Evolutionary conservation across 1,284 basidiomycete genomes (phyloP), one percentile per base, ranked within the genome.

Genomic region (Cutaneotrichosporon dermatis): DNA sequence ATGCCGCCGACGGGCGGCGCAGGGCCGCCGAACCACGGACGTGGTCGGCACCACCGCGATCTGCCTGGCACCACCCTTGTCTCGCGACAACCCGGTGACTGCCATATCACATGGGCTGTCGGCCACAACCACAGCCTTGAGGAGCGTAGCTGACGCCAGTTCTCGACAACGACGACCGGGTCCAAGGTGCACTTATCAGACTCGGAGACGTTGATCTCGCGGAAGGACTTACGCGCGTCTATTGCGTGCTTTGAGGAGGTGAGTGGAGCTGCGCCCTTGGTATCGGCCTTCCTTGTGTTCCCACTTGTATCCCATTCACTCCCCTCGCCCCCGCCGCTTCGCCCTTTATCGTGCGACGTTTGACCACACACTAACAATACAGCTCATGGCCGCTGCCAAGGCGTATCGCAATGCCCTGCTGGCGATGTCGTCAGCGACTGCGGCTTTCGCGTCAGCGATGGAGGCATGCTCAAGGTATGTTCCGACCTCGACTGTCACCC

Each of bases 401-500:
- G 84, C 83, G 56, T 97, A 95, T 80, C 89, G 93, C 51, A 82
- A 86, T 41, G 88, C 90, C 35, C 83, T 97, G 66, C 79, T 92
- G 58, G 83, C 85, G 51, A 87, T 97, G 84, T 89, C 90, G 12
- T 85, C 85, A 62, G 91, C 88, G 9, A 92, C 91, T 4, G 89
- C 91, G 44, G 83, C 84, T 3, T 90, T 97, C 66, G 94, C 92
- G 33, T 86, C 89, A 72, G 88, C 91, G 15, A 84, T 94, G 83
- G 86, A 90, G 75, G 82, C 82, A 51, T 92, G 90, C 66, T 86
- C 92, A 55, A 83, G 85, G 88, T 91, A 69, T 61, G 86, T 79
- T 25, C 25, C 25, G 25, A 25, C 25, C 51, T 16, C 12, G 3
- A n/a, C 5, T 11, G 25, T 8, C 35, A 25, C 7, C 40, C 8